A percentile compares a stretch with the other conserved stretches of the same genome.
phyloP scores from a whole-genome alignment of 345 rosid genomes.

The Barbarea vulgaris region DNA sequence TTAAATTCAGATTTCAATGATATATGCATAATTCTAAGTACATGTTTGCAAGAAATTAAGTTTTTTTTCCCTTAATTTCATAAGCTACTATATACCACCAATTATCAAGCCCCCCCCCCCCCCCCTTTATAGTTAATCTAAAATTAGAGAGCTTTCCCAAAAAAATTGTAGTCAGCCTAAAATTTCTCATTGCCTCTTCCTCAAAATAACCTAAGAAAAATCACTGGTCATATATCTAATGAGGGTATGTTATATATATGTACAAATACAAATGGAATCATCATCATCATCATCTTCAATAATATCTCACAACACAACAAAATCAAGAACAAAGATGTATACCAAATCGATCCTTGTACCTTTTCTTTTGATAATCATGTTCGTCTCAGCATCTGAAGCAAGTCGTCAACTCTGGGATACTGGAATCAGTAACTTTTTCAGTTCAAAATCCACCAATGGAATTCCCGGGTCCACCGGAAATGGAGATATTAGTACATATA shows the following conservation, averaged over 20 bases:
- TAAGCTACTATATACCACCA: background rate
- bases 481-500: slow-evolving; percentile 5
- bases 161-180: slow-evolving; percentile 24
- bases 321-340: slow-evolving; percentile 20
- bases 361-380: slow-evolving; percentile 8
- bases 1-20: background rate
- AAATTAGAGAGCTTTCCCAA: slow-evolving; percentile 25
- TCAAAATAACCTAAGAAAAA: slow-evolving; percentile 14
- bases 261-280: background rate
- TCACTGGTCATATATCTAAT: slow-evolving; percentile 1
- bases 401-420: slow-evolving; percentile 35
- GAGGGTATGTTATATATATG: slow-evolving; percentile 2
- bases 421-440: background rate
- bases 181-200: slow-evolving; percentile 21
- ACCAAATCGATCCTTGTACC: slow-evolving; percentile 6
- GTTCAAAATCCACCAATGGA: background rate
- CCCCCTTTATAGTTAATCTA: slow-evolving; percentile 12
- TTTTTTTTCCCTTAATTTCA: background rate
- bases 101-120: slow-evolving; percentile 2
- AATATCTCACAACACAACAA: slow-evolving; percentile 22
- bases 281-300: background rate
- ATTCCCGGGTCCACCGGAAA: too few relatives aligned
- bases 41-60: too few relatives aligned
- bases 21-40: background rate
- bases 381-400: slow-evolving; percentile 27